Evolutionary conservation across 2,329 filamentous ascomycete species (phyloP).

Genomic region (Sclerotinia spermophila): DNA sequence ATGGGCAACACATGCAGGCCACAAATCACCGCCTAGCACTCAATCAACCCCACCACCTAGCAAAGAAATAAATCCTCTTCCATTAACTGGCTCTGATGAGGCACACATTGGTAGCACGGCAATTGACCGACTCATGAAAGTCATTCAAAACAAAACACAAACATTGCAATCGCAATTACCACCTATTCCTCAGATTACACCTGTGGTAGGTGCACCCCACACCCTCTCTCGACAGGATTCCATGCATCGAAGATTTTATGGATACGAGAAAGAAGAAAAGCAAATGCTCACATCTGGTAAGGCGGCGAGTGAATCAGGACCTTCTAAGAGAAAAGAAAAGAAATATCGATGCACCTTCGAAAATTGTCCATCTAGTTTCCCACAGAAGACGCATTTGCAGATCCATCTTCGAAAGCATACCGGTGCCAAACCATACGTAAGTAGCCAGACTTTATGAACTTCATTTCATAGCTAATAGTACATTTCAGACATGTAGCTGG

Average conservation of each 20-base stretch:
- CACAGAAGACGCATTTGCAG: slow-evolving; percentile 87
- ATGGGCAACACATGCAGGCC: slow-evolving; percentile 24
- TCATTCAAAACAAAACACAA: slow-evolving; percentile 68
- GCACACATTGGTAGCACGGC: slow-evolving; percentile 72
- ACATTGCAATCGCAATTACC: slow-evolving; percentile 36
- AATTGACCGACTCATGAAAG: slow-evolving; percentile 84
- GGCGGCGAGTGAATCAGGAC: slow-evolving; percentile 26
- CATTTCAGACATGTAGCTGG: background rate
- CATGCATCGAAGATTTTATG: slow-evolving; percentile 10
- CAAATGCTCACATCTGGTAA: slow-evolving; percentile 29
- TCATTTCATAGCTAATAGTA: background rate
- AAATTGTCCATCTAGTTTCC: slow-evolving; percentile 77
- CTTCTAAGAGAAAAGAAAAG: slow-evolving; percentile 43
- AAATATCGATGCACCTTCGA: slow-evolving; percentile 70
- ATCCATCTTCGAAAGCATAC: slow-evolving; percentile 88
- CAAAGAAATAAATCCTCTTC: slow-evolving; percentile 20
- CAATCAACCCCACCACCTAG: background rate
- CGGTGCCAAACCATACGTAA: slow-evolving; percentile 84
- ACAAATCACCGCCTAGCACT: background rate
- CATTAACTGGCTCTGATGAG: slow-evolving; percentile 15
- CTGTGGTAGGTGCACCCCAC: slow-evolving; percentile 34
- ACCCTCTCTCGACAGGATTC: slow-evolving; percentile 32
- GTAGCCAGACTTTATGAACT: slow-evolving; percentile 38
- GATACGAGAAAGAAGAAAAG: slow-evolving; percentile 20
- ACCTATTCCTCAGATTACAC: slow-evolving; percentile 23